Conservation (phyloP, 148 eudicot genomes). For the Amaranthus cruentus region DNA sequence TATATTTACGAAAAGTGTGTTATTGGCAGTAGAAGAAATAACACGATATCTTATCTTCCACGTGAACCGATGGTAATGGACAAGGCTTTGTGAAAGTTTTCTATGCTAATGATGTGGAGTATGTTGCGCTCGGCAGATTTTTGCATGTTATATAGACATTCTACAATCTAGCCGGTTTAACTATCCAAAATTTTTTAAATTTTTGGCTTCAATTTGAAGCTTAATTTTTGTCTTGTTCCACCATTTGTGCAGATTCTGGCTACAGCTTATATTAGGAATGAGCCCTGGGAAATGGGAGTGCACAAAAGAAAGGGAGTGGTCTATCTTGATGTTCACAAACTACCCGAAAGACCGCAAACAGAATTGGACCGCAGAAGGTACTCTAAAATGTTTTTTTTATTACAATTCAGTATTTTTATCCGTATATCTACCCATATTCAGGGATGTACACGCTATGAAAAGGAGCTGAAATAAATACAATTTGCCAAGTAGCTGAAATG, state of each 20-base stretch:
- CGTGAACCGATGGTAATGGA: not conserved
- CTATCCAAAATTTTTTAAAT: not conserved
- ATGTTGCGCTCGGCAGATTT: not conserved
- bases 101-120: conserved; percentile 7
- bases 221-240: not conserved
- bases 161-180: not conserved
- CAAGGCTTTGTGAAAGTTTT: conserved; percentile 4
- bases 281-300: conserved; percentile 99
- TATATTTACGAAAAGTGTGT: not conserved
- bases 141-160: not conserved
- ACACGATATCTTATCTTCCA: not conserved
- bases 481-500: not conserved
- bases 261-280: conserved; percentile 87
- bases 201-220: not conserved
- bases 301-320: conserved; percentile 93
- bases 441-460: not conserved
- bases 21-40: not conserved
- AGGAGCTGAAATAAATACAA: not conserved
- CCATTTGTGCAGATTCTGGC: conserved; percentile 69
- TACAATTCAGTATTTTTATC: too few relatives aligned
- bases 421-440: not conserved
- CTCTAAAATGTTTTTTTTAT: not conserved
- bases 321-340: conserved; percentile 94
- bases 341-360: conserved; percentile 84
- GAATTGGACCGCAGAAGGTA: conserved; percentile 87